phyloP scores from a whole-genome alignment of 108 stramenopile species.

The Phaeodactylum tricornutum region DNA sequence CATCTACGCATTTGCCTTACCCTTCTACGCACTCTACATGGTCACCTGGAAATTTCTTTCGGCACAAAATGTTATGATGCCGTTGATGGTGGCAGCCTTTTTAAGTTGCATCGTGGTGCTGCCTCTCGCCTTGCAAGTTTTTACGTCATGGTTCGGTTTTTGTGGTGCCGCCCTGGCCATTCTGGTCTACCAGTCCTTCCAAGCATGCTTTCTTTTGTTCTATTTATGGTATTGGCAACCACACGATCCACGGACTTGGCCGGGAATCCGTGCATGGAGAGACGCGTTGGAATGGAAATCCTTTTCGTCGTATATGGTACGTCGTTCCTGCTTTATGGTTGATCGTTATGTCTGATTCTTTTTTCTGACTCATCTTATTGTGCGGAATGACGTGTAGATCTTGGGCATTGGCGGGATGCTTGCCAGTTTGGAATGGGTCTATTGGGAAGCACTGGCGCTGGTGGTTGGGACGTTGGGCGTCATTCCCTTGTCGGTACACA shows the following conservation, averaged over 20 bases:
- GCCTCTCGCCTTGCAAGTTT: constrained; percentile 21
- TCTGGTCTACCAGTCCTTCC: constrained; percentile 11
- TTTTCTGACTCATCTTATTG: no score
- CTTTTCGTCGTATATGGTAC: constrained; percentile 3
- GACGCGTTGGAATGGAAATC: constrained; percentile 10
- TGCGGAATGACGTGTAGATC: no score
- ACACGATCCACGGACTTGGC: constrained; percentile 29
- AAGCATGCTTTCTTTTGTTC: constrained; percentile 12
- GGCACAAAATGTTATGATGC: constrained; percentile 29
- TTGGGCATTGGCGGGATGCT: constrained; percentile 38
- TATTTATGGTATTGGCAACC: constrained; percentile 21
- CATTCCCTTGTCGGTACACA: constrained; percentile 30
- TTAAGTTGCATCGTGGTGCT: constrained; percentile 11
- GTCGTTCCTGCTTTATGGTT: not conserved
- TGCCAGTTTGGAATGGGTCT: constrained; percentile 29
- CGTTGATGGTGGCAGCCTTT: constrained; percentile 15
- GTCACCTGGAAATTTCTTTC: constrained; percentile 36
- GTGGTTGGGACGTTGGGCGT: constrained; percentile 36
- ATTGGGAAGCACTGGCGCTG: constrained; percentile 25
- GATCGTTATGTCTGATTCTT: no score
- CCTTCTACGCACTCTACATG: constrained; percentile 25
- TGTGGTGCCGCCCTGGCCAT: constrained; percentile 26
- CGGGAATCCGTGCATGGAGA: constrained; percentile 5
- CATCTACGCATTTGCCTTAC: constrained; percentile 20
- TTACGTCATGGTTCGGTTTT: constrained; percentile 12